Evolutionary conservation across 192 early-diverging fungal genomes (phyloP).

Genomic region (Coemansia pectinata): DNA sequence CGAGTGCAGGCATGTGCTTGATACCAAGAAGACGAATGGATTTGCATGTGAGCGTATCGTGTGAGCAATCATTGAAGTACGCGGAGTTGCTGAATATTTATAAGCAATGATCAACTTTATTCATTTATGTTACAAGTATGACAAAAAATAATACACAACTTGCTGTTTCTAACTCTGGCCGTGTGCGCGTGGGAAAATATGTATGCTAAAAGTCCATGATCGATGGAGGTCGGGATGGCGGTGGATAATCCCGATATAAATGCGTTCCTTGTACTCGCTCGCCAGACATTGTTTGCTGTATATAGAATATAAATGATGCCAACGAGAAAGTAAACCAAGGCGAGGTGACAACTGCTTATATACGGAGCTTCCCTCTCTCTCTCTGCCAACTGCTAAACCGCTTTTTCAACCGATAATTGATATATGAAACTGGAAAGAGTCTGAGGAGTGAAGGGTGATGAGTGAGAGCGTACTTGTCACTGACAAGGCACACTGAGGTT

Average conservation of each 20-base stretch:
- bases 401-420: neutral
- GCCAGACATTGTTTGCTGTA: neutral
- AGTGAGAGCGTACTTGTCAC: neutral
- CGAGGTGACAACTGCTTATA: neutral
- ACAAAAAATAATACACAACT: neutral
- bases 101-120: neutral
- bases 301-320: neutral
- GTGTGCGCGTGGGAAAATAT: neutral
- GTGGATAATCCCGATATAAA: slow-evolving; percentile 18
- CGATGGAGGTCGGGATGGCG: slow-evolving; percentile 19
- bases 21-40: neutral
- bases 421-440: neutral
- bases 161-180: neutral
- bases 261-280: neutral
- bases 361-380: neutral
- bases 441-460: neutral
- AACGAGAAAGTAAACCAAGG: neutral
- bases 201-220: slow-evolving; percentile 14
- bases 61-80: neutral
- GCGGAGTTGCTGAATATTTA: neutral
- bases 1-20: neutral
- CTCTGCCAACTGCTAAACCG: neutral
- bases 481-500: neutral
- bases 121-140: neutral
- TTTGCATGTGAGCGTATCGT: neutral